Evolutionary conservation across 2,329 filamentous ascomycete genomes (phyloP).

Genomic region (Basipetospora chlamydospora): DNA sequence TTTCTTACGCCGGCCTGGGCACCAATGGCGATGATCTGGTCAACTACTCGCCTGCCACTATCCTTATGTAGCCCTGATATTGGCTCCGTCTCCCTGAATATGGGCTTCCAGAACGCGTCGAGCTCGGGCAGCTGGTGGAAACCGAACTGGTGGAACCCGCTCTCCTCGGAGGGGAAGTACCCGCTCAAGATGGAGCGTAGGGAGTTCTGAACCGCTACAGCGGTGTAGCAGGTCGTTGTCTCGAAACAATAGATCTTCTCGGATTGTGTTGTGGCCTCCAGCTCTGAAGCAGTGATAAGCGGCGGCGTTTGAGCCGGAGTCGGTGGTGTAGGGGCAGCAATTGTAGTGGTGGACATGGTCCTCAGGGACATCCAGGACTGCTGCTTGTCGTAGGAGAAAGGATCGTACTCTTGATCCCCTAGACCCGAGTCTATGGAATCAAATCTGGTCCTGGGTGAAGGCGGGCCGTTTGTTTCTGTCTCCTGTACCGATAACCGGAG

Average conservation of each 20-base stretch:
- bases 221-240: conserved; percentile 25
- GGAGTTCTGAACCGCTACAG: conserved; percentile 41
- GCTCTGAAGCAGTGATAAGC: conserved; percentile 11
- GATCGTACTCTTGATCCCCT: conserved; percentile 28
- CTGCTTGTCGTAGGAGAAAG: conserved; percentile 21
- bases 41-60: conserved; percentile 21
- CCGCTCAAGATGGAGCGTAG: conserved; percentile 36
- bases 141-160: conserved; percentile 31
- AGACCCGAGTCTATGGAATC: too few species aligned
- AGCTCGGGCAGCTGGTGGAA: conserved; percentile 33
- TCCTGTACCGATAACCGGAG: too few species aligned
- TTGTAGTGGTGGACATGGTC: conserved; percentile 14
- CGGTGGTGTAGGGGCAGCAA: conserved; percentile 16
- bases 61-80: too few species aligned
- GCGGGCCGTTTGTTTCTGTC: too few species aligned
- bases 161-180: conserved; percentile 33
- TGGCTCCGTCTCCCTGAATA: conserved; percentile 26
- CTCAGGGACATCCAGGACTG: conserved; percentile 5
- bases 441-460: too few species aligned
- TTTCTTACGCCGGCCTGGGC: conserved; percentile 38
- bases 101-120: conserved; percentile 36
- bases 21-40: conserved; percentile 47
- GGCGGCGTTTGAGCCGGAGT: conserved; percentile 29
- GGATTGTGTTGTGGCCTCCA: conserved; percentile 11
- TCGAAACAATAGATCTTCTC: conserved; percentile 30